Base-by-base conservation (phyloP, 768 basidiomycete species). In the Agrocybe chaxingu region DNA sequence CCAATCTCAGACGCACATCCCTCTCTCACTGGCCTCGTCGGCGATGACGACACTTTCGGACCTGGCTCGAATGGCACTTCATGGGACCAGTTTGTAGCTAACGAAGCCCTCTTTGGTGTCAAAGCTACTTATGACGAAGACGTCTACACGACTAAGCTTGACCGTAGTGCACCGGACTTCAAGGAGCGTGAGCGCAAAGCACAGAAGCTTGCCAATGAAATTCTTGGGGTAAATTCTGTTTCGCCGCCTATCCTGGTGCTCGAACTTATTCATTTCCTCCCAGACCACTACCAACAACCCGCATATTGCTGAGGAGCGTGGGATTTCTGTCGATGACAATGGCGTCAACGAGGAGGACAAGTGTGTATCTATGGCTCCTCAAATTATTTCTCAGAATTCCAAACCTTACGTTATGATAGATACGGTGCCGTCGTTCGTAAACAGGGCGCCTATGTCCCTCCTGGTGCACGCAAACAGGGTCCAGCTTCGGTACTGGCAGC, bases 41-140 rank as follows among this genome's bases (percentile, higher is more conserved):
- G 74, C 37, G 89, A 91, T 62, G 89, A 89, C 31, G 51, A 79
- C 49, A 90, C 88, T 0, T 92, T 91, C 57, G 87, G 83, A 3
- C 62, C 77, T 11, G 76, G 76, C 8, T 67, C 56, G 29, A 58
- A 77, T 11, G 66, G 59, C 39, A 63, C 69, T 29, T 62, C 74
- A 2, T 94, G 95, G 92, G 94, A 99, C 67, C 93, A 97, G 67
- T 99, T 96, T 60, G 85, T 85, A 13, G 91, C 76, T 37, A 99
- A 98, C 68, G 96, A 98, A 69, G 78, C 88, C 59, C 76, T 92
- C 48, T 98, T 97, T 63, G 97, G 97, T 18, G 84, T 96, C 54
- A 92, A 77, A 61, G 92, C 93, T 7, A 82, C 81, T 58, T 99
- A 92, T 68, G 87, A 96, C 61, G 97, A 99, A 71, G 90, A 96